Evolutionary conservation across 2,329 filamentous ascomycete genomes (phyloP), one percentile per base, ranked within the genome.

Genomic region (Lachnellula arida): DNA sequence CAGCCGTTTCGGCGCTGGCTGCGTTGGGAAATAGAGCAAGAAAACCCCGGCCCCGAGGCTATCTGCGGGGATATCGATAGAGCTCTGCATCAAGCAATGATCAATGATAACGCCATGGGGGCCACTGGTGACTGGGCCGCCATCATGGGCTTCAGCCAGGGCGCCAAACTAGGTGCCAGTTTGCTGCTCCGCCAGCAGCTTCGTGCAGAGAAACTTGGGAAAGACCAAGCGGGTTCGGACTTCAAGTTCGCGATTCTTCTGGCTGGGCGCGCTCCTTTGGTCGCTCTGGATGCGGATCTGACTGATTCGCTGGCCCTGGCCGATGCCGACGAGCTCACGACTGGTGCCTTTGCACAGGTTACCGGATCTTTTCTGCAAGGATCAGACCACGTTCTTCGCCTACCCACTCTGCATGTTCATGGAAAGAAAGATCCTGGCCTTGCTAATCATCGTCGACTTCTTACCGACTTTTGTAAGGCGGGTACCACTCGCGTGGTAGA

Each of bases 1-100:
- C 86, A 80, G 0, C 87, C 88, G 2, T 91, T 89, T 70, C 73
- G 76, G 6, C 72, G 78, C 23, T 84, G 81, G 81, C 39, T 57
- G 44, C 19, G 44, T 5, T 28, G 19, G 22, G 22, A 15, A 14
- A 12, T 32, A 12, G 44, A 47, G 23, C 22, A 47, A 3, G 11
- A 23, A 3, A 47, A 47, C 22, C 44, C 44, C 11, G 22, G 23
- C 34, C 14, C 28, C 74, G 55, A 53, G 4, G 23, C 28, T 5
- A 37, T 32, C 22, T 15, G 22, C 11, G 17, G n/a, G 15, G 14
- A 43, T 4, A 48, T 23, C 46, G 22, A 25, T 11, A n/a, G 46
- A 34, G 40, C 22, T 39, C 28, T 37, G 35, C n/a, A 22, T 32
- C 3, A 19, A 47, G 39, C 46, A 22, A 46, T 19, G n/a, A 47